Evolutionary conservation across 169 alveolate genomes (phyloP), one percentile per base, ranked within the genome.

Genomic region (Cryptosporidium xiaoi): DNA sequence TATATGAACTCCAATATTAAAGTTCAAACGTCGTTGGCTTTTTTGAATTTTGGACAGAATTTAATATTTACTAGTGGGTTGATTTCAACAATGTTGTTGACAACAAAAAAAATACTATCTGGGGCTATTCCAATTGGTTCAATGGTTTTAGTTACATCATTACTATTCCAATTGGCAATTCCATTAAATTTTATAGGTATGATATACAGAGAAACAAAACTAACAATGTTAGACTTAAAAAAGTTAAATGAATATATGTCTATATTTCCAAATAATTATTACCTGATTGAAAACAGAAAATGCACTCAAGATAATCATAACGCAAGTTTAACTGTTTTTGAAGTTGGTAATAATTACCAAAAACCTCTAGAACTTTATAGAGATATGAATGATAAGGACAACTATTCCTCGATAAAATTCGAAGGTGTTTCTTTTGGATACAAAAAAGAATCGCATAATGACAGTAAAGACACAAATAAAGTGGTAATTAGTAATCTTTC

Each of bases 1-100:
- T 77, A 46, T 77, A 77, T 56, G 77, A 77, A 77, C 13, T 77
- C 87, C 1, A 90, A 62, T 64, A 60, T 90, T 34, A 65, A 77
- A 16, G 94, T 90, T 20, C 90, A 90, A 51, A 91, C 89, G 62
- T 83, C 92, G 27, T 68, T 91, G 31, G 93, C 94, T 29, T 64
- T 83, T 64, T 89, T 91, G 27, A 91, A 91, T 46, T 91, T 91
- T 82, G 94, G 94, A 1, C 94, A 91, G 92, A 92, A 91, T 60
- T 62, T 67, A 33, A 89, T 91, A 64, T 87, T 91, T 66, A 90
- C 90, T 65, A 44, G 82, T 24, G 94, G 94, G 4, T 82, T 91
- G 46, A 10, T 84, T 60, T 64, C 91, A 5, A 51, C 91, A 53
- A 77, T 91, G 64, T 36, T 67, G 29, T 50, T 83, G 65, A 91